phyloP scores from a whole-genome alignment of 176 grass and related monocot species.

The Oryza meridionalis region DNA sequence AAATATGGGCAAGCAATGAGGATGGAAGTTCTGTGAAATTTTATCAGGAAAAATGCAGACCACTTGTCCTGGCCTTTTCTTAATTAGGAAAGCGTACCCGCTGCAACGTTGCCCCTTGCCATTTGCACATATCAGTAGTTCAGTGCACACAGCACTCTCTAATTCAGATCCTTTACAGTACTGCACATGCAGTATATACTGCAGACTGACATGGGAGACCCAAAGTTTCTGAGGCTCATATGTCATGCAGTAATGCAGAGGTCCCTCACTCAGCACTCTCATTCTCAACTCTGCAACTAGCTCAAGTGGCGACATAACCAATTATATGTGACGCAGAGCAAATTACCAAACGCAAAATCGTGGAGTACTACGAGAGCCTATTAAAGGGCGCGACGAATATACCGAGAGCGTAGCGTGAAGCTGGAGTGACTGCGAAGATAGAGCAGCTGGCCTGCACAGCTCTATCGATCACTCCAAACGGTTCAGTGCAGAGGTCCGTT shows the following conservation, averaged over 20 bases:
- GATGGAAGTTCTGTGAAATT: no score
- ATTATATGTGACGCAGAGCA: neutral
- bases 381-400: neutral
- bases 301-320: neutral
- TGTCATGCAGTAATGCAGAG: no score
- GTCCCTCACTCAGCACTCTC: neutral
- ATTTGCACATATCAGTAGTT: neutral
- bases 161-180: no score
- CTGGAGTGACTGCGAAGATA: neutral
- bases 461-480: neutral
- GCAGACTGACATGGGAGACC: no score
- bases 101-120: neutral
- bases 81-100: no score
- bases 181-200: no score
- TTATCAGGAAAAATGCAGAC: no score
- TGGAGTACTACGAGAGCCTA: neutral
- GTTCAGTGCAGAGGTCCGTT: constrained; percentile 3
- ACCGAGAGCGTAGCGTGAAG: constrained; percentile 22
- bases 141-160: neutral
- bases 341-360: neutral
- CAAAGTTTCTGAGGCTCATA: no score
- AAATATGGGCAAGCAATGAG: no score
- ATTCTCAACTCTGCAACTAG: neutral
- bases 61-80: no score
- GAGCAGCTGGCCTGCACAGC: neutral